Percentiles rank a stretch among this genome's conserved stretches.
Conservation (phyloP, 768 basidiomycete species). For the Hysterangium stoloniferum region DNA sequence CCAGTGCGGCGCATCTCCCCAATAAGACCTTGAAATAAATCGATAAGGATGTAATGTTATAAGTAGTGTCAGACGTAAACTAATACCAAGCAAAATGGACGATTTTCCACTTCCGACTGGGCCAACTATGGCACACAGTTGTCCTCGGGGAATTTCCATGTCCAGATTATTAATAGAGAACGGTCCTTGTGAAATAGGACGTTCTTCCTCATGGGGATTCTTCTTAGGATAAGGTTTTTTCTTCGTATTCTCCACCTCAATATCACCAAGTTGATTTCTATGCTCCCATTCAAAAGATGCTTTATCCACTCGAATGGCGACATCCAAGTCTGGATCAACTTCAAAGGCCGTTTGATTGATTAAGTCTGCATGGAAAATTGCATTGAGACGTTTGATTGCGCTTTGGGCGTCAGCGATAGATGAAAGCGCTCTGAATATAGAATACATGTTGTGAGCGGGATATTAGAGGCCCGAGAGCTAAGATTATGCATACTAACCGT, state of each 20-base stretch:
- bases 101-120: conserved; percentile 61
- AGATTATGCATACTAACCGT: conserved; percentile 24
- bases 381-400: conserved; percentile 44
- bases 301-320: conserved; percentile 43
- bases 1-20: conserved; percentile 57
- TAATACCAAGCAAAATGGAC: conserved; percentile 21
- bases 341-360: conserved; percentile 33
- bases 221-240: conserved; percentile 14
- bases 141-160: conserved; percentile 48
- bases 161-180: conserved; percentile 46
- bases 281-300: conserved; percentile 63
- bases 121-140: conserved; percentile 56
- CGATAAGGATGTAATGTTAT: conserved; percentile 29
- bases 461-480: conserved; percentile 24
- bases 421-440: conserved; percentile 38
- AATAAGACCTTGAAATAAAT: conserved; percentile 52
- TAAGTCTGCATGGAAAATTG: conserved; percentile 49
- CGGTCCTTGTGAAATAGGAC: conserved; percentile 23
- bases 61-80: neutral
- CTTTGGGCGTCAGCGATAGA: conserved; percentile 57
- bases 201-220: conserved; percentile 11
- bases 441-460: conserved; percentile 25
- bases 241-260: conserved; percentile 16
- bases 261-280: conserved; percentile 13
- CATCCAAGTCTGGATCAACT: conserved; percentile 38